Evolutionary conservation across 2,329 filamentous ascomycete species (phyloP).

Genomic region (Atkinsonella texensis): DNA sequence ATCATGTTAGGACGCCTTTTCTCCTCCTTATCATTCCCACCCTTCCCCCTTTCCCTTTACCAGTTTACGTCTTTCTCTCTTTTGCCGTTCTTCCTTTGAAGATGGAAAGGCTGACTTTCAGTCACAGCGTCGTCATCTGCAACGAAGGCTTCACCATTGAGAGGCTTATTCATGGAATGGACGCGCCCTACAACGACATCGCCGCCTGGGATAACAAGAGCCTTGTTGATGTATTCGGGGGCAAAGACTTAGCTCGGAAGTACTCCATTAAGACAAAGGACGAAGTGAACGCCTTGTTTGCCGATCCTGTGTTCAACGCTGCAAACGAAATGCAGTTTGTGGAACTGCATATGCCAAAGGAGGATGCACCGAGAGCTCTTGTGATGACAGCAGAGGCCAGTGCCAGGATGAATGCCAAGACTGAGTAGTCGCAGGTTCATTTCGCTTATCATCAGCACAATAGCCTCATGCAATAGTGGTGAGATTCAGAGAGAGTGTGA

Average conservation of each 20-base stretch:
- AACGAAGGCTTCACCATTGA: slow-evolving; percentile 88
- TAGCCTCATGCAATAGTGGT: too few species aligned
- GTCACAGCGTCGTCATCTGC: slow-evolving; percentile 60
- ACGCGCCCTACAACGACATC: slow-evolving; percentile 72
- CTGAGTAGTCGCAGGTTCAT: slow-evolving; percentile 12
- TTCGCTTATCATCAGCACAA: too few species aligned
- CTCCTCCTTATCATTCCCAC: too few species aligned
- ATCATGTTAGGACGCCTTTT: slow-evolving; percentile 49
- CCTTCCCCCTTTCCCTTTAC: neutral
- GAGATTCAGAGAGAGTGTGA: too few species aligned
- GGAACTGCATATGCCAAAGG: slow-evolving; percentile 67
- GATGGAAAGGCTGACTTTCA: neutral
- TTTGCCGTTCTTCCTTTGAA: neutral
- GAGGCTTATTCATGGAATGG: slow-evolving; percentile 74
- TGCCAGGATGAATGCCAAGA: slow-evolving; percentile 51
- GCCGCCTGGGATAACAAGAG: slow-evolving; percentile 61
- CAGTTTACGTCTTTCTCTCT: neutral
- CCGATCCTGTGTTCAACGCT: slow-evolving; percentile 50
- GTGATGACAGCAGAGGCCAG: slow-evolving; percentile 59
- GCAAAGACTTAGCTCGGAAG: slow-evolving; percentile 44
- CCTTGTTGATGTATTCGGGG: slow-evolving; percentile 57
- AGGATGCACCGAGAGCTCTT: slow-evolving; percentile 63
- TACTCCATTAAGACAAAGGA: slow-evolving; percentile 58
- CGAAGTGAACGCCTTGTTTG: slow-evolving; percentile 54
- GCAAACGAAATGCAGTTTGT: slow-evolving; percentile 54